Conservation (phyloP, 2,329 filamentous ascomycete species). For the Penicillium sp. region DNA sequence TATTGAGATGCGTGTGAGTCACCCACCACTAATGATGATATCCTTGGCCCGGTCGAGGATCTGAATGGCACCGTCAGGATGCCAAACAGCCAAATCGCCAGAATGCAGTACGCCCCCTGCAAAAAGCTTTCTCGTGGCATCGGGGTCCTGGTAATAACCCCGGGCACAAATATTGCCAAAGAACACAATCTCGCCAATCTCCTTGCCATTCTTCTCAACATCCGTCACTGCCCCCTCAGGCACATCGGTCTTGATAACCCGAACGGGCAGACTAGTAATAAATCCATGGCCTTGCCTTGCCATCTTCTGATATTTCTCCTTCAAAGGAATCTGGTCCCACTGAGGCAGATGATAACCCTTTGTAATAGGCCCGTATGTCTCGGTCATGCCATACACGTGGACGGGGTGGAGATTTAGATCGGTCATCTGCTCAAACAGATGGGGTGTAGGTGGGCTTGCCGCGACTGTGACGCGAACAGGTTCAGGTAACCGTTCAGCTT, state of each 20-base stretch:
- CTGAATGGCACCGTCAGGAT: conserved; percentile 84
- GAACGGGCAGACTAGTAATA: conserved; percentile 73
- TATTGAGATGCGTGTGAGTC: neutral
- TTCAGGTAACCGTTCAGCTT: conserved; percentile 66
- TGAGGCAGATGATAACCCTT: conserved; percentile 84
- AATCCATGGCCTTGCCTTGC: conserved; percentile 92
- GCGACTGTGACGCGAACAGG: conserved; percentile 87
- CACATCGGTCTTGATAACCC: conserved; percentile 77
- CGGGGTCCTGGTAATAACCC: conserved; percentile 86
- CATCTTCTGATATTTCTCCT: conserved; percentile 85
- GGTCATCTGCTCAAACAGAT: conserved; percentile 92
- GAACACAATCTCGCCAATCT: conserved; percentile 84
- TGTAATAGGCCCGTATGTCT: conserved; percentile 94
- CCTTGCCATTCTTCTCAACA: conserved; percentile 66
- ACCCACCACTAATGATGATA: conserved; percentile 88
- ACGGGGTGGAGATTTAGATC: conserved; percentile 81
- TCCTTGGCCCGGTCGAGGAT: conserved; percentile 94
- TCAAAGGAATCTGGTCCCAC: conserved; percentile 71
- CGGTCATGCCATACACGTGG: conserved; percentile 82
- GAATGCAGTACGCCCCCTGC: conserved; percentile 82
- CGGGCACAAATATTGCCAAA: conserved; percentile 86
- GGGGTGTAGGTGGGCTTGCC: conserved; percentile 81
- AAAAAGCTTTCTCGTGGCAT: conserved; percentile 83
- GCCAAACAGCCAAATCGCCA: conserved; percentile 90
- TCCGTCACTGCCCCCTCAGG: conserved; percentile 65